Conservation (phyloP, 2,329 filamentous ascomycete genomes). For the Delphinella strobiligena region DNA sequence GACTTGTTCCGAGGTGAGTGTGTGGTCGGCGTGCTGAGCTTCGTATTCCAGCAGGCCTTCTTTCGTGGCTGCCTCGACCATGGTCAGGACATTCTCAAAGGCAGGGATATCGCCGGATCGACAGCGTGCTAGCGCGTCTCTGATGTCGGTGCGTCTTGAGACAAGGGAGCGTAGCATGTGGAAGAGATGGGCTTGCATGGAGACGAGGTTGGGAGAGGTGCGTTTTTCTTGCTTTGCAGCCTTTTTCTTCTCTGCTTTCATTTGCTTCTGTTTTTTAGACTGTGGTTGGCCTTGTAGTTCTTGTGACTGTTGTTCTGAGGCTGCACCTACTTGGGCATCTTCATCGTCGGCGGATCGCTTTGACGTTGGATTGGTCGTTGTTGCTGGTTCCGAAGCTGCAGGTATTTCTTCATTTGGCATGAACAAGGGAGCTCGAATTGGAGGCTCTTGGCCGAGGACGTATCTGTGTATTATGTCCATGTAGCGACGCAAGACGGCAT, state of each 20-base stretch:
- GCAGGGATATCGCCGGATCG: constrained; percentile 58
- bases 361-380: constrained; percentile 2
- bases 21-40: too few relatives aligned
- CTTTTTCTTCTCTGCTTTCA: constrained; percentile 32
- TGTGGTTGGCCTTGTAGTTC: constrained; percentile 32
- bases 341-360: constrained; percentile 21
- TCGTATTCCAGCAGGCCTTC: constrained; percentile 57
- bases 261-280: constrained; percentile 29
- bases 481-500: constrained; percentile 78
- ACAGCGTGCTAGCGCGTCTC: constrained; percentile 66
- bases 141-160: constrained; percentile 64
- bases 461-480: constrained; percentile 79
- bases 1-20: background rate
- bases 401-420: constrained; percentile 40
- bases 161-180: constrained; percentile 78
- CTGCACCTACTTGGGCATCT: too few relatives aligned
- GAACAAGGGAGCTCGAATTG: constrained; percentile 60
- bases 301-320: background rate
- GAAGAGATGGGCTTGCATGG: constrained; percentile 88
- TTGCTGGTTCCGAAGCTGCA: constrained; percentile 23
- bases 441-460: constrained; percentile 54
- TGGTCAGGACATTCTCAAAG: constrained; percentile 62
- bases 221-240: constrained; percentile 33
- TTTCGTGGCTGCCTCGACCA: constrained; percentile 66
- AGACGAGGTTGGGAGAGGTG: constrained; percentile 48